These are phyloP conservation scores for Fusarium sacchari DNA, from an alignment of 2,329 filamentous ascomycete species.

Conservation along the genomic window DNA sequence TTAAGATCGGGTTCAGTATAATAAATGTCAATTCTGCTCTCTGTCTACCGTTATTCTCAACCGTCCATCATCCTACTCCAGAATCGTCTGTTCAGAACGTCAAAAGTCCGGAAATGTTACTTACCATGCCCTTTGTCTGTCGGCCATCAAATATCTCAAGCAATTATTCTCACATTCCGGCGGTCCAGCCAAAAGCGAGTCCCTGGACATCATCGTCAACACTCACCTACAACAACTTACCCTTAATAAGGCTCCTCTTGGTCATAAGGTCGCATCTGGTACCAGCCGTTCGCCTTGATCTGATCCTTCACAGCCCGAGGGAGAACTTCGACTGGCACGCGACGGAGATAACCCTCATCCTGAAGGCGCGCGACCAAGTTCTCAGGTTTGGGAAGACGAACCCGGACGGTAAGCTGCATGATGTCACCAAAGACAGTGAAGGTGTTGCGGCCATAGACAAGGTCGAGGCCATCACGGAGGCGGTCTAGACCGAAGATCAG, in stretches of 20 bases:
- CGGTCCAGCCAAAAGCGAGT: background rate
- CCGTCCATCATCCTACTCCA: background rate
- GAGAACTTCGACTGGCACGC: background rate
- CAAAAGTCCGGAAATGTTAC: background rate
- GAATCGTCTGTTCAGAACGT: background rate
- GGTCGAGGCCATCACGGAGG: background rate
- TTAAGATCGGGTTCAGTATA: background rate
- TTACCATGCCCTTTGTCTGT: background rate
- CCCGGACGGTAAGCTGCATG: conserved; percentile 12
- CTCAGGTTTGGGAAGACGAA: background rate
- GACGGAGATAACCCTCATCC: background rate
- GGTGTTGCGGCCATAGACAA: background rate
- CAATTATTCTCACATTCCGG: background rate
- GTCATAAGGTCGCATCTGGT: background rate
- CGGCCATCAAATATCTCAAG: background rate
- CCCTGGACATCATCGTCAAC: background rate
- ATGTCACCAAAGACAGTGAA: conserved; percentile 9
- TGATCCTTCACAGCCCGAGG: background rate
- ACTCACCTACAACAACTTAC: background rate
- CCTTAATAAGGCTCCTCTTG: background rate
- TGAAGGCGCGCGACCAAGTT: background rate
- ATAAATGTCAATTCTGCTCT: background rate
- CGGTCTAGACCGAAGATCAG: background rate
- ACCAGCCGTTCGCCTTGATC: conserved; percentile 1
- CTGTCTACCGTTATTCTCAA: background rate